Percentiles rank a stretch among this genome's conserved stretches.
Conservation (phyloP, 768 basidiomycete species). For the Scleroderma bovista region DNA sequence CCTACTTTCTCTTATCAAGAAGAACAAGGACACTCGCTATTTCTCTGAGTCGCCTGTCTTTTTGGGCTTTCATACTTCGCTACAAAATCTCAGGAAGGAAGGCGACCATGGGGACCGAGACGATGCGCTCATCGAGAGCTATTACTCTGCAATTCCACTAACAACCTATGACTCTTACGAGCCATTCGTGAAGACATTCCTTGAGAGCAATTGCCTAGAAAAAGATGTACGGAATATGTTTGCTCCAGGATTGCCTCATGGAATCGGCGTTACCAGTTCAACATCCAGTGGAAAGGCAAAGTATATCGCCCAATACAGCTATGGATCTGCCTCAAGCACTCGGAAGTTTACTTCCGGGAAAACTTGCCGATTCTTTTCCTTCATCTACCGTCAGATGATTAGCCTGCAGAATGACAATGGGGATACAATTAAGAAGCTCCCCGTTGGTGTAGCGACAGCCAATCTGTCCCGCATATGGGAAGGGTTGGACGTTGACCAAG, state of each 20-base stretch:
- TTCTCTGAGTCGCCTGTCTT: constrained; percentile 4
- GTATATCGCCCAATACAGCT: constrained; percentile 14
- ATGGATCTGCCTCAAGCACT: constrained; percentile 2
- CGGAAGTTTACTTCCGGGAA: constrained; percentile 5
- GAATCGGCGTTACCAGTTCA: constrained; percentile 7
- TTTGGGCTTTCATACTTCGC: constrained; percentile 5
- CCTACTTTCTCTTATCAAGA: constrained; percentile 7
- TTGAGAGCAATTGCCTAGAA: constrained; percentile 13
- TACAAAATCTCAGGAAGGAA: not conserved
- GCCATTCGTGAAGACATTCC: constrained; percentile 11
- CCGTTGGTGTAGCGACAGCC: constrained; percentile 9
- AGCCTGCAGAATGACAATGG: constrained; percentile 2
- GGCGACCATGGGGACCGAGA: not conserved
- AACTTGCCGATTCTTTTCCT: constrained; percentile 18
- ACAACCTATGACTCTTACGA: constrained; percentile 11
- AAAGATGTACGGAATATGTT: constrained; percentile 13
- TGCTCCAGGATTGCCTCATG: constrained; percentile 14
- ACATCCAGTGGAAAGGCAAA: constrained; percentile 10
- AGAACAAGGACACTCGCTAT: constrained; percentile 13
- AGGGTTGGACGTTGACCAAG: constrained; percentile 9
- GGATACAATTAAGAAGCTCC: not conserved
- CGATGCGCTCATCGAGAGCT: constrained; percentile 4
- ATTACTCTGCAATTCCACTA: constrained; percentile 5
- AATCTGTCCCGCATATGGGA: constrained; percentile 15
- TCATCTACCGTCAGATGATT: constrained; percentile 8